Evolutionary conservation across 1,139 yeast species (phyloP).

Genomic region (Debaryomyces subglobosus): DNA sequence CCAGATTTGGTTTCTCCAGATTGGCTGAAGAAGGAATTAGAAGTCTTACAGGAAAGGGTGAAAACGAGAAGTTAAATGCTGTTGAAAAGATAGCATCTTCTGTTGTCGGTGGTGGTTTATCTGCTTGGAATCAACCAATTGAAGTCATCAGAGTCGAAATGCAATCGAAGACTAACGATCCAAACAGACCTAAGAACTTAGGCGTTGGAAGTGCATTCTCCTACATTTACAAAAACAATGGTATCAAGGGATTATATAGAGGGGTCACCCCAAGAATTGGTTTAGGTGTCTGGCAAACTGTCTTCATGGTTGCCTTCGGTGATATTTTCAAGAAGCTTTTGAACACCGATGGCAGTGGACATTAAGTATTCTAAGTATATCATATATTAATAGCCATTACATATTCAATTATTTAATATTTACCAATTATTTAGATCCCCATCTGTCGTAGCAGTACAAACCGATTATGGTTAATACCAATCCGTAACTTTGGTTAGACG

Average conservation of each 20-base stretch:
- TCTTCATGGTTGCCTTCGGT: constrained; percentile 98
- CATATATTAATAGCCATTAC: neutral
- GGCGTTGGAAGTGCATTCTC: constrained; percentile 77
- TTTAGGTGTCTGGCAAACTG: constrained; percentile 96
- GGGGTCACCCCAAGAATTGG: constrained; percentile 98
- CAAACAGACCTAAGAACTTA: constrained; percentile 92
- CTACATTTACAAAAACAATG: constrained; percentile 81
- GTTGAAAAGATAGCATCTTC: constrained; percentile 84
- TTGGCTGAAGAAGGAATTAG: constrained; percentile 87
- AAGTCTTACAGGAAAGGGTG: constrained; percentile 59
- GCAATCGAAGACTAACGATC: constrained; percentile 92
- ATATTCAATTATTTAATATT: constrained; percentile 6
- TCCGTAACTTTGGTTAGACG: constrained; percentile 66
- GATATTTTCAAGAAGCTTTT: constrained; percentile 64
- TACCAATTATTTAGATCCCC: constrained; percentile 47
- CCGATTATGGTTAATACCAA: constrained; percentile 68
- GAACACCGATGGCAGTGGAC: constrained; percentile 47
- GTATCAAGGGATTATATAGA: constrained; percentile 87
- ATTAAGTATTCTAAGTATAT: constrained; percentile 19
- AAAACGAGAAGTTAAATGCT: constrained; percentile 66
- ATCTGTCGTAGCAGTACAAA: constrained; percentile 69
- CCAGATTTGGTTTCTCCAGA: constrained; percentile 90
- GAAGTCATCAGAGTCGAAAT: constrained; percentile 97
- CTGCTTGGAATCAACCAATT: constrained; percentile 99
- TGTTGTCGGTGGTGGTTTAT: constrained; percentile 93